These are phyloP conservation scores for Hygrophila difformis DNA, from an alignment of 257 asterid genomes.

Conservation along the genomic window DNA sequence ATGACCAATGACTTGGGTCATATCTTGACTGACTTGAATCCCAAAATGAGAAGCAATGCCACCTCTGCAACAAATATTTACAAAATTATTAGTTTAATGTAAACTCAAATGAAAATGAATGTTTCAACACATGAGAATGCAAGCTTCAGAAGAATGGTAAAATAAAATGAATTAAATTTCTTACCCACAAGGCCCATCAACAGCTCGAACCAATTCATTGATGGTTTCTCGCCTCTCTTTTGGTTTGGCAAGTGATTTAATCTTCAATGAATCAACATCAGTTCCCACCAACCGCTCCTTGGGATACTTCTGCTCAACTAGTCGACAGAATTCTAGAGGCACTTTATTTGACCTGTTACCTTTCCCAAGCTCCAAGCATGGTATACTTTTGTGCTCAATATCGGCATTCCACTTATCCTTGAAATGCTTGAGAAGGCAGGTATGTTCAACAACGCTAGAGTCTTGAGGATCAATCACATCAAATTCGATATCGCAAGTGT, in stretches of 20 bases:
- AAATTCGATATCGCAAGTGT: conserved; percentile 25
- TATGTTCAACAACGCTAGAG: conserved; percentile 9
- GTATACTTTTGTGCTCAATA: conserved; percentile 29
- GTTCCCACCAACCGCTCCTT: conserved; percentile 40
- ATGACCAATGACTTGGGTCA: conserved; percentile 59
- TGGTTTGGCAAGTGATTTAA: conserved; percentile 39
- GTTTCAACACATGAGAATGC: too few relatives aligned
- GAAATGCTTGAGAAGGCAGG: conserved; percentile 34
- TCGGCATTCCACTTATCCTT: conserved; percentile 36
- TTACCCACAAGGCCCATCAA: conserved; percentile 74
- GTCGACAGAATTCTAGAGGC: conserved; percentile 59
- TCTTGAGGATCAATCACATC: conserved; percentile 28
- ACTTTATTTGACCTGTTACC: conserved; percentile 21
- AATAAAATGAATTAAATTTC: too few relatives aligned
- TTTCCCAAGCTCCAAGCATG: conserved; percentile 55
- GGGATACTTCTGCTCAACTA: conserved; percentile 51
- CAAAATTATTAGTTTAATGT: too few relatives aligned
- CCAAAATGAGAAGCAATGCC: conserved; percentile 25
- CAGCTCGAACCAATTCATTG: conserved; percentile 37
- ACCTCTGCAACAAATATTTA: too few relatives aligned
- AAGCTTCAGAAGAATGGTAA: too few relatives aligned
- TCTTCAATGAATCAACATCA: conserved; percentile 27
- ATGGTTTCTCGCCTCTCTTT: conserved; percentile 28
- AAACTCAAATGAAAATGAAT: too few relatives aligned
- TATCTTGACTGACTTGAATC: conserved; percentile 26